Percentiles rank a stretch among this genome's conserved stretches.
These are phyloP conservation scores for Lichtheimia hyalospora DNA, from an alignment of 371 early-diverging fungal species.

Conservation along the genomic window DNA sequence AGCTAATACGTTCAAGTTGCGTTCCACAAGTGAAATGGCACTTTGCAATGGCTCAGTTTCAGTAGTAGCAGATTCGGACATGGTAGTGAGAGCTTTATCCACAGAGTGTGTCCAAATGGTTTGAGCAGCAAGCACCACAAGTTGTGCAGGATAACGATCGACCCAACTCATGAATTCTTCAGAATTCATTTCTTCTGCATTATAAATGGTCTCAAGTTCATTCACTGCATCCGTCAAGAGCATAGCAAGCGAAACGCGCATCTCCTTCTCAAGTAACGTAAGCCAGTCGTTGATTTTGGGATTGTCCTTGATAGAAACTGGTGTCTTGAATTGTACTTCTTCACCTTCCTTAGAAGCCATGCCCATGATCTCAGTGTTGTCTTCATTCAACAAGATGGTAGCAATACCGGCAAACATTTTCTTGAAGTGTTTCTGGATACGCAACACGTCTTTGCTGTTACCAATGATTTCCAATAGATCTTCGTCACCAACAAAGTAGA, in stretches of 20 bases:
- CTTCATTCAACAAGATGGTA: slow-evolving; percentile 81
- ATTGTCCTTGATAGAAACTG: slow-evolving; percentile 79
- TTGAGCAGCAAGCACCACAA: slow-evolving; percentile 91
- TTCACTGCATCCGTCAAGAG: slow-evolving; percentile 72
- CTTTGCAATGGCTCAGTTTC: slow-evolving; percentile 50
- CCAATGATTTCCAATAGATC: slow-evolving; percentile 98
- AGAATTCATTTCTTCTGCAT: slow-evolving; percentile 60
- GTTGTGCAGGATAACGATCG: slow-evolving; percentile 88
- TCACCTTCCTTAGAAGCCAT: slow-evolving; percentile 95
- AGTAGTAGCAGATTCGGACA: slow-evolving; percentile 35
- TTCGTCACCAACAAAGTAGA: slow-evolving; percentile 99
- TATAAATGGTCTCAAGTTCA: slow-evolving; percentile 67
- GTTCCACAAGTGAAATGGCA: slow-evolving; percentile 67
- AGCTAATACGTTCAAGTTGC: slow-evolving; percentile 84
- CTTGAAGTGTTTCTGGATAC: slow-evolving; percentile 97
- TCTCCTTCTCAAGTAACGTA: slow-evolving; percentile 90
- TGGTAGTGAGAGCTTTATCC: slow-evolving; percentile 68
- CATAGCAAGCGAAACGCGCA: slow-evolving; percentile 83
- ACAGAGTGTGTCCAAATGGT: slow-evolving; percentile 89
- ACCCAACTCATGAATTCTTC: slow-evolving; percentile 83
- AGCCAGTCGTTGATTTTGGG: slow-evolving; percentile 98
- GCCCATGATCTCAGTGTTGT: slow-evolving; percentile 71
- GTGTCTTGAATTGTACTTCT: slow-evolving; percentile 76
- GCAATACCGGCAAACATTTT: slow-evolving; percentile 99
- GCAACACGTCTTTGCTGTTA: slow-evolving; percentile 92